Evolutionary conservation across 192 early-diverging fungal species (phyloP).

Genomic region (Bifiguratus adelaidae): DNA sequence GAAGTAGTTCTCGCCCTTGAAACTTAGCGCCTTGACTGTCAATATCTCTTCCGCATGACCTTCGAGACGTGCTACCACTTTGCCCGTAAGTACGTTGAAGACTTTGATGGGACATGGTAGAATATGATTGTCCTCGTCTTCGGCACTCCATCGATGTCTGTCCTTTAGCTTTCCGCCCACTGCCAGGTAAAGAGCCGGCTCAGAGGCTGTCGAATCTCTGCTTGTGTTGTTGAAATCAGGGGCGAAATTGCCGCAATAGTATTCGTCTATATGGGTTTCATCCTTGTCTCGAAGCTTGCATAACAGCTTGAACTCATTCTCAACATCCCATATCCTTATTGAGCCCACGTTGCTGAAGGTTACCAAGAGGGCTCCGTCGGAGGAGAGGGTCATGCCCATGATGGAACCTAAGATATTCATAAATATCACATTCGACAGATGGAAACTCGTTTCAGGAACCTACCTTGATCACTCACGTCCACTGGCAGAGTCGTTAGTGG

Average conservation of each 20-base stretch:
- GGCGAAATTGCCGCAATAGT: slow-evolving; percentile 75
- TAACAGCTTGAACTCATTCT: slow-evolving; percentile 53
- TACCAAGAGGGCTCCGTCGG: slow-evolving; percentile 76
- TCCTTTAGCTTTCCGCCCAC: slow-evolving; percentile 91
- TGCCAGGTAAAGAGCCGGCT: slow-evolving; percentile 30
- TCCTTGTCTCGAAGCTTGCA: slow-evolving; percentile 60
- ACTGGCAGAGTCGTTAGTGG: slow-evolving; percentile 52
- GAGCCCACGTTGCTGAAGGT: slow-evolving; percentile 77
- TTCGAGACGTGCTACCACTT: slow-evolving; percentile 66
- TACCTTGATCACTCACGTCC: slow-evolving; percentile 66
- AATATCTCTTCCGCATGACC: slow-evolving; percentile 87
- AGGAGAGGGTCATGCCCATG: slow-evolving; percentile 74
- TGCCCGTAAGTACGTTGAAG: slow-evolving; percentile 74
- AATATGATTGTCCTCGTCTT: slow-evolving; percentile 91
- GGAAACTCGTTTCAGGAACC: background rate
- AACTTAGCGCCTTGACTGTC: slow-evolving; percentile 66
- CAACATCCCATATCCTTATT: slow-evolving; percentile 70
- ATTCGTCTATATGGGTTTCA: slow-evolving; percentile 86
- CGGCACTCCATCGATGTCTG: slow-evolving; percentile 72
- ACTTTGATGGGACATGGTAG: slow-evolving; percentile 89
- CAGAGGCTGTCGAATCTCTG: too few species aligned
- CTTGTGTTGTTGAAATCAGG: slow-evolving; percentile 46
- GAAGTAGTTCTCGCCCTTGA: slow-evolving; percentile 71
- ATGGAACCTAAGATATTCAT: slow-evolving; percentile 38
- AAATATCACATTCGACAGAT: background rate